These are phyloP conservation scores for Liriodendron chinense DNA, from an alignment of 164 flowering plant genomes.

Conservation along the genomic window DNA sequence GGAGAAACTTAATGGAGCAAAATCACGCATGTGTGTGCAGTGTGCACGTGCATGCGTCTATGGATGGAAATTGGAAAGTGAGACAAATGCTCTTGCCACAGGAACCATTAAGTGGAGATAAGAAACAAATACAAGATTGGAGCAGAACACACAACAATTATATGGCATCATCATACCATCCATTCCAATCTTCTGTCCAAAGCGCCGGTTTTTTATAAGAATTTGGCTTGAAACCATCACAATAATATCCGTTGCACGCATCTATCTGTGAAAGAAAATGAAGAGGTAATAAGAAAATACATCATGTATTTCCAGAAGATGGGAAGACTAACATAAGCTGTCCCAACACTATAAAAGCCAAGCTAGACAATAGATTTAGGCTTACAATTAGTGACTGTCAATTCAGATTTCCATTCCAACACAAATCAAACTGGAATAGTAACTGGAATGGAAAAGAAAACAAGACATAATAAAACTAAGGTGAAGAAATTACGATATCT, in stretches of 20 bases:
- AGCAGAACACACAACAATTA: slow-evolving; percentile 2
- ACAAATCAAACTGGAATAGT: too few relatives aligned
- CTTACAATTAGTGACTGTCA: too few relatives aligned
- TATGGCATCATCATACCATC: slow-evolving; percentile 61
- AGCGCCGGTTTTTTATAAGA: slow-evolving; percentile 66
- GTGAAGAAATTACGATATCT: slow-evolving; percentile 29
- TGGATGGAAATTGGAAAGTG: background rate
- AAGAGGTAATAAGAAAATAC: background rate
- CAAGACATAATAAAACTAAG: background rate
- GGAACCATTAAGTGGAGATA: background rate
- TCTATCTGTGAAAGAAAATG: slow-evolving; percentile 52
- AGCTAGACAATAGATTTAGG: too few relatives aligned
- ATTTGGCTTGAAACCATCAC: slow-evolving; percentile 86
- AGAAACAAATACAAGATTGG: background rate
- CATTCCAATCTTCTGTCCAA: slow-evolving; percentile 98
- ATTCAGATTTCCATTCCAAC: too few relatives aligned
- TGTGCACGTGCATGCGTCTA: too few relatives aligned
- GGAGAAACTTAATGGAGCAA: too few relatives aligned
- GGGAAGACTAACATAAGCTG: slow-evolving; percentile 1
- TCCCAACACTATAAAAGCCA: background rate
- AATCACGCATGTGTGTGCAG: too few relatives aligned
- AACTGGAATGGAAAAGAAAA: background rate
- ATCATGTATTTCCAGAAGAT: background rate
- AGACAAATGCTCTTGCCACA: background rate
- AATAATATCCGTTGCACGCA: slow-evolving; percentile 89